Evolutionary conservation across 129 eudicot genomes (phyloP).

Genomic region (Mikania micrantha): DNA sequence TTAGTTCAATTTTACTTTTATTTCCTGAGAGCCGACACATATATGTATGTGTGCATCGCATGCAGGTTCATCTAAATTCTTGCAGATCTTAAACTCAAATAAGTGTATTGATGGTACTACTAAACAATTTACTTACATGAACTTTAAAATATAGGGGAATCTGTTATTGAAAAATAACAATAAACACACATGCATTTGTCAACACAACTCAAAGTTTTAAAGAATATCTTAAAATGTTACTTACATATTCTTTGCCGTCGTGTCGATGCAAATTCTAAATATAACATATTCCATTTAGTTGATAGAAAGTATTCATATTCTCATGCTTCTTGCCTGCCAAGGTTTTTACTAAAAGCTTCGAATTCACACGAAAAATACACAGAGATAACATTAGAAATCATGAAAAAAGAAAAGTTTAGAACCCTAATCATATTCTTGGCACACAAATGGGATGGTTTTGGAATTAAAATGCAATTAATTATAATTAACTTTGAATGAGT

Average conservation of each 20-base stretch:
- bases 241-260: constrained; percentile 10
- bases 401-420: neutral
- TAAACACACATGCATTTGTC: neutral
- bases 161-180: neutral
- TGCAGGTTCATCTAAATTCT: neutral
- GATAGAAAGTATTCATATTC: constrained; percentile 27
- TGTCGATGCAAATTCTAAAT: neutral
- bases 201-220: neutral
- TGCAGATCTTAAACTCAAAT: neutral
- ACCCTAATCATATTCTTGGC: constrained; percentile 27
- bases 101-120: neutral
- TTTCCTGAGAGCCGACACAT: no score
- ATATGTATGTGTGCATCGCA: no score
- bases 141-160: neutral
- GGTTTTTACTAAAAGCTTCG: neutral
- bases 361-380: neutral
- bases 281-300: neutral
- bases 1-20: no score
- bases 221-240: neutral
- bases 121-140: neutral
- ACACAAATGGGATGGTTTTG: constrained; percentile 28
- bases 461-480: constrained; percentile 20
- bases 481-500: constrained; percentile 6
- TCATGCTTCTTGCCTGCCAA: constrained; percentile 28
- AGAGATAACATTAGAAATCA: neutral